A percentile compares a stretch with the other conserved stretches of the same genome.
Conservation (phyloP, 306 rosid species). For the Castanea sativa region DNA sequence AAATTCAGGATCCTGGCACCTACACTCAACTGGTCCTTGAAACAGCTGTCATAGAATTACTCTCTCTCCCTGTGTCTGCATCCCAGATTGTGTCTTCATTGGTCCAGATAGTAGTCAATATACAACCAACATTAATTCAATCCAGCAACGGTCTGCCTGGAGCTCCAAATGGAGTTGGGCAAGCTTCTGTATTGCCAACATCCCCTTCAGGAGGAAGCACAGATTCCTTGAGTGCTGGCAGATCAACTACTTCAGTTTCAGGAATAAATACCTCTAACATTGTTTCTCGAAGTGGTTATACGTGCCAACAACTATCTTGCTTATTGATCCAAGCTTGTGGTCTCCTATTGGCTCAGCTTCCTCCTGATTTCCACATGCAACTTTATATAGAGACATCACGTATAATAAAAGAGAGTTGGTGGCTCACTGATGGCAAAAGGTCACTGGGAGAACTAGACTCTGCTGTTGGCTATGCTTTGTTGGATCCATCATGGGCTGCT, state of each 20-base stretch:
- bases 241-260: slow-evolving; percentile 77
- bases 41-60: slow-evolving; percentile 92
- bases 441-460: slow-evolving; percentile 82
- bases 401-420: slow-evolving; percentile 93
- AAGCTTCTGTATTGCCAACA: slow-evolving; percentile 83
- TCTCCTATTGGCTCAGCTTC: slow-evolving; percentile 92
- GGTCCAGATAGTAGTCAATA: slow-evolving; percentile 86
- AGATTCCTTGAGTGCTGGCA: slow-evolving; percentile 85
- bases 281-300: slow-evolving; percentile 94
- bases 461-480: slow-evolving; percentile 94
- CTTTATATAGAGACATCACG: slow-evolving; percentile 90
- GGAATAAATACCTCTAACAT: slow-evolving; percentile 87
- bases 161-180: slow-evolving; percentile 73
- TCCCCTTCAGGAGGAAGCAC: slow-evolving; percentile 99
- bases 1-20: slow-evolving; percentile 99
- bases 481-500: slow-evolving; percentile 99
- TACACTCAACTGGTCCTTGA: slow-evolving; percentile 92
- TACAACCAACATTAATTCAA: slow-evolving; percentile 88
- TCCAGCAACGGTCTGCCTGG: slow-evolving; percentile 81
- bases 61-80: slow-evolving; percentile 89
- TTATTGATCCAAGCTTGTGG: slow-evolving; percentile 98
- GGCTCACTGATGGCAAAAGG: slow-evolving; percentile 84
- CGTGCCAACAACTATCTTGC: slow-evolving; percentile 92
- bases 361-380: slow-evolving; percentile 84
- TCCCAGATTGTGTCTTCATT: slow-evolving; percentile 85